These are phyloP conservation scores for Ophiostoma australiae DNA, from an alignment of 2,329 filamentous ascomycete genomes.

Conservation along the genomic window DNA sequence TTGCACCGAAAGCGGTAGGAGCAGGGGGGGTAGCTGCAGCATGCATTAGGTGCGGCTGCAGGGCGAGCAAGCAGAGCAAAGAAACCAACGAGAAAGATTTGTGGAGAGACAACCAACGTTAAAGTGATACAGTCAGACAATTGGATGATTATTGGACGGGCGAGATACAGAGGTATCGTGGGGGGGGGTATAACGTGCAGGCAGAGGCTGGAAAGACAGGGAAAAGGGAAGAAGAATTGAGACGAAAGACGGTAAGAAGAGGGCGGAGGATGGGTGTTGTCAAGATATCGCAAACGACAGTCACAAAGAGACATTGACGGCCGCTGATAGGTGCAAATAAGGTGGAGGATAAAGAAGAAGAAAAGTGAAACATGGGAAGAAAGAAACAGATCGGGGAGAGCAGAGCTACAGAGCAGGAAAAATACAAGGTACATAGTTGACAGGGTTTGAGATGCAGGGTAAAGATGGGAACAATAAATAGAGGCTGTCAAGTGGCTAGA, in stretches of 20 bases:
- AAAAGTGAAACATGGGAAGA: conserved; percentile 9
- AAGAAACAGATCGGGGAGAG: background rate
- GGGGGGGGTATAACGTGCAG: background rate
- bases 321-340: background rate
- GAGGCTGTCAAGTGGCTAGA: no score
- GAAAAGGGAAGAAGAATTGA: background rate
- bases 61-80: conserved; percentile 5
- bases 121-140: no score
- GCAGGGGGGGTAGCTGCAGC: conserved; percentile 22
- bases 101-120: conserved; percentile 2
- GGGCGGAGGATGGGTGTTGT: background rate
- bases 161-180: background rate
- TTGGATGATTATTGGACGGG: no score
- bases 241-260: background rate
- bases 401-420: background rate
- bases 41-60: conserved; percentile 21
- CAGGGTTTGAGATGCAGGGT: background rate
- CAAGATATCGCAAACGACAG: background rate
- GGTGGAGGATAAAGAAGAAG: conserved; percentile 1
- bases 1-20: conserved; percentile 28
- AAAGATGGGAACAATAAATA: background rate
- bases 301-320: background rate
- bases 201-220: background rate
- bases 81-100: conserved; percentile 13
- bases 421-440: background rate